Conservation (phyloP, 2,329 filamentous ascomycete genomes). For the Apiospora koreana region DNA sequence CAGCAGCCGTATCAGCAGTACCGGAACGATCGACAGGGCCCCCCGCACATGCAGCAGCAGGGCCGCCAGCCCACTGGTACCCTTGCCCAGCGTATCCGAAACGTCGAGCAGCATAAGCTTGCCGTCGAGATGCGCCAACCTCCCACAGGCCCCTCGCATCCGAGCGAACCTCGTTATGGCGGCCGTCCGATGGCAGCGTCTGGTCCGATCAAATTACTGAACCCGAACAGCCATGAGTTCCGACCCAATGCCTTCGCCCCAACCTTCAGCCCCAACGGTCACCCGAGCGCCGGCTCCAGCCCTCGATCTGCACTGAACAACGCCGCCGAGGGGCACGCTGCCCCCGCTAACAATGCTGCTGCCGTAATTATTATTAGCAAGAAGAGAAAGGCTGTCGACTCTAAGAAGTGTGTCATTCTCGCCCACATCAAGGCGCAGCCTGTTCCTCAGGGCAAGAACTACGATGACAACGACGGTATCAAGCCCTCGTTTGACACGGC, state of each 20-base stretch:
- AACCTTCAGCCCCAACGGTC: slow-evolving; percentile 74
- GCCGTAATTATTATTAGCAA: slow-evolving; percentile 59
- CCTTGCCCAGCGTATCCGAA: slow-evolving; percentile 52
- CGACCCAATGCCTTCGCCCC: slow-evolving; percentile 80
- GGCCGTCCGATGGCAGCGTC: slow-evolving; percentile 54
- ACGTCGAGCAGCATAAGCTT: slow-evolving; percentile 51
- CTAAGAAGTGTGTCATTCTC: slow-evolving; percentile 66
- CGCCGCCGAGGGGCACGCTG: slow-evolving; percentile 33
- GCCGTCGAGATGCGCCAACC: slow-evolving; percentile 70
- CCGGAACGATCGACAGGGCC: slow-evolving; percentile 47
- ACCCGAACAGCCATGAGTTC: slow-evolving; percentile 75
- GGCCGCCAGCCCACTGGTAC: slow-evolving; percentile 42
- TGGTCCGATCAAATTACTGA: slow-evolving; percentile 58
- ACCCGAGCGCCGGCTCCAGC: slow-evolving; percentile 70
- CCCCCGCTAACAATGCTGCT: slow-evolving; percentile 30
- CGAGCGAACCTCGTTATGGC: slow-evolving; percentile 52
- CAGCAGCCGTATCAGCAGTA: slow-evolving; percentile 50
- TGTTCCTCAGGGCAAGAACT: slow-evolving; percentile 59
- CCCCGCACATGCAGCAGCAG: slow-evolving; percentile 41
- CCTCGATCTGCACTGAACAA: slow-evolving; percentile 64
- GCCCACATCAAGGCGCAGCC: slow-evolving; percentile 55
- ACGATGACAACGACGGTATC: slow-evolving; percentile 78
- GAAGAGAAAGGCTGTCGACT: slow-evolving; percentile 71
- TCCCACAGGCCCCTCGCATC: slow-evolving; percentile 71
- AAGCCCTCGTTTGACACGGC: slow-evolving; percentile 81